Evolutionary conservation across 768 basidiomycete species (phyloP).

Genomic region (Lepiota venenata): DNA sequence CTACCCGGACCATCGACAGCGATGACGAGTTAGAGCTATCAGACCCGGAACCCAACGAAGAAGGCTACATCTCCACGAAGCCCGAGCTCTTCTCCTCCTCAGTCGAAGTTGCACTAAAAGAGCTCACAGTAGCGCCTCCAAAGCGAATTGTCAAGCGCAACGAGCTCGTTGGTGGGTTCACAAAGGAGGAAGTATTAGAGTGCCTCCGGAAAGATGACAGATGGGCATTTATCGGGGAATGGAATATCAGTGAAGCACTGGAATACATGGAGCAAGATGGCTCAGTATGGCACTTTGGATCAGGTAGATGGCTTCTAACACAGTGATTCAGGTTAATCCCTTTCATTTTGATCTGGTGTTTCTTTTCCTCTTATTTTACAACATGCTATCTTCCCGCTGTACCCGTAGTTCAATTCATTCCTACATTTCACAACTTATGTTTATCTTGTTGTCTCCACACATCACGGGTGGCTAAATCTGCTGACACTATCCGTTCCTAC

Average conservation of each 20-base stretch:
- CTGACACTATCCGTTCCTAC: too few relatives aligned
- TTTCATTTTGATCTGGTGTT: too few relatives aligned
- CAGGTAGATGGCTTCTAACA: slow-evolving; percentile 38
- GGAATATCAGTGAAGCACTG: slow-evolving; percentile 62
- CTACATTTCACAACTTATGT: too few relatives aligned
- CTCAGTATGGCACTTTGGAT: slow-evolving; percentile 33
- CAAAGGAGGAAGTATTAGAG: slow-evolving; percentile 42
- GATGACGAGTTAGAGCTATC: slow-evolving; percentile 48
- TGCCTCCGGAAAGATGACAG: slow-evolving; percentile 54
- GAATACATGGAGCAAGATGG: slow-evolving; percentile 37
- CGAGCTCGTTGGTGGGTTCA: slow-evolving; percentile 21
- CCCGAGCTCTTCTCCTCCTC: slow-evolving; percentile 43
- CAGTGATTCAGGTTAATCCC: slow-evolving; percentile 12
- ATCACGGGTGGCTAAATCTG: too few relatives aligned
- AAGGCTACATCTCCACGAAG: slow-evolving; percentile 64
- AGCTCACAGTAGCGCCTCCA: not conserved
- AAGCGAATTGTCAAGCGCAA: slow-evolving; percentile 15
- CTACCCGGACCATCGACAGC: slow-evolving; percentile 22
- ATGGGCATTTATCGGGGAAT: slow-evolving; percentile 63
- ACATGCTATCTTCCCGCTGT: too few relatives aligned
- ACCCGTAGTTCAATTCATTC: too few relatives aligned
- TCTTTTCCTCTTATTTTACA: too few relatives aligned
- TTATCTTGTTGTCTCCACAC: too few relatives aligned
- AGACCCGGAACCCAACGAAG: slow-evolving; percentile 59
- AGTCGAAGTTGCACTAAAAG: slow-evolving; percentile 25